A percentile compares a stretch with the other conserved stretches of the same genome.
Evolutionary conservation across 345 rosid species (phyloP).

Genomic region (Populus nigra): DNA sequence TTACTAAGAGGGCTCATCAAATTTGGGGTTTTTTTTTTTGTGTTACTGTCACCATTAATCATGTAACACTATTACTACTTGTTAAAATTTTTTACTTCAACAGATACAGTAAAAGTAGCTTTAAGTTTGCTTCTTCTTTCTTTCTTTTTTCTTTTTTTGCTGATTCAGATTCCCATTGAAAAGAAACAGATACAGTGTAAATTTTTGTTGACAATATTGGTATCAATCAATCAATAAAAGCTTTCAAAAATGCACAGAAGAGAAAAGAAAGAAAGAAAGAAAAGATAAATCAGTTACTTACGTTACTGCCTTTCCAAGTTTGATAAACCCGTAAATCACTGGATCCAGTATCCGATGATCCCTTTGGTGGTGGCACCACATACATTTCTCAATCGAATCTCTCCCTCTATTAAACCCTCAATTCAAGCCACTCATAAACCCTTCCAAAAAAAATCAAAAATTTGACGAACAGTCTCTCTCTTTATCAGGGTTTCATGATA

Average conservation of each 20-base stretch:
- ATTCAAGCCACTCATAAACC: background rate
- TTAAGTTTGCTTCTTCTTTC: too few species aligned
- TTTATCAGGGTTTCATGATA: background rate
- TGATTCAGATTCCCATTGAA: too few species aligned
- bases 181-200: too few species aligned
- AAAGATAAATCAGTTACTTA: background rate
- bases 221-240: too few species aligned
- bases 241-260: too few species aligned
- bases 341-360: conserved; percentile 70
- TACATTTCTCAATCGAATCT: conserved; percentile 53
- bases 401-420: background rate
- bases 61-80: too few species aligned
- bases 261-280: background rate
- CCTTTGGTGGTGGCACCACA: conserved; percentile 82
- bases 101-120: too few species aligned
- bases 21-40: background rate
- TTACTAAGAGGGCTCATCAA: background rate
- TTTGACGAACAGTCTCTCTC: too few species aligned
- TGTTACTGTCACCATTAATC: background rate
- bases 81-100: background rate
- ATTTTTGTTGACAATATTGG: too few species aligned
- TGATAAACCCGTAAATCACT: conserved; percentile 32
- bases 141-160: too few species aligned
- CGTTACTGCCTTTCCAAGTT: conserved; percentile 36
- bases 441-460: background rate